These are phyloP conservation scores for Neltuma alba DNA, from an alignment of 306 rosid species.

Conservation along the genomic window DNA sequence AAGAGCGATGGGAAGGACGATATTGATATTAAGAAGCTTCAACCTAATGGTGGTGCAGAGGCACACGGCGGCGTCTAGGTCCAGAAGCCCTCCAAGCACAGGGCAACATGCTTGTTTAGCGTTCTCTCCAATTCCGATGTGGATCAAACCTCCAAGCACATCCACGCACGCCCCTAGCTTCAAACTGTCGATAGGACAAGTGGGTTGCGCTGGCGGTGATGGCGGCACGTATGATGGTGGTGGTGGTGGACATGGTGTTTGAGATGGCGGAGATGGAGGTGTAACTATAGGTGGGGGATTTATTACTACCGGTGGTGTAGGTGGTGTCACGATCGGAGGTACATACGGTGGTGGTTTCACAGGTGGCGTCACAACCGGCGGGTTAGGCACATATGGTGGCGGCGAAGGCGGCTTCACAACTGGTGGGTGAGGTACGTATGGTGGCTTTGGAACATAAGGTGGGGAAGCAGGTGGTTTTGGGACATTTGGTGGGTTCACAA, in stretches of 20 bases:
- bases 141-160: conserved; percentile 79
- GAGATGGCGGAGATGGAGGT: conserved; percentile 42
- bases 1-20: conserved; percentile 81
- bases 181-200: conserved; percentile 74
- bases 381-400: conserved; percentile 1
- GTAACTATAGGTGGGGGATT: background rate
- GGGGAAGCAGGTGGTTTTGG: background rate
- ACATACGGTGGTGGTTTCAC: conserved; percentile 34
- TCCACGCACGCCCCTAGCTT: conserved; percentile 87
- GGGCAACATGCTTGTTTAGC: conserved; percentile 86
- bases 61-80: conserved; percentile 85
- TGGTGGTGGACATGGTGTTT: conserved; percentile 27
- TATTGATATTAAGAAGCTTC: conserved; percentile 72
- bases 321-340: conserved; percentile 29
- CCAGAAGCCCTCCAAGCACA: conserved; percentile 68
- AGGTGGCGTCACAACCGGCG: conserved; percentile 29
- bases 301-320: background rate
- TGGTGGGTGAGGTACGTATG: conserved; percentile 23
- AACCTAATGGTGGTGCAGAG: conserved; percentile 86
- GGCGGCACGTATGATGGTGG: conserved; percentile 50
- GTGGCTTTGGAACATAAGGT: background rate
- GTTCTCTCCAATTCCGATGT: conserved; percentile 73
- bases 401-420: background rate
- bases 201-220: conserved; percentile 53
- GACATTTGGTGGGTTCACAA: background rate